Base-by-base conservation (phyloP, 1,284 basidiomycete species). In the Ustilago nuda region DNA sequence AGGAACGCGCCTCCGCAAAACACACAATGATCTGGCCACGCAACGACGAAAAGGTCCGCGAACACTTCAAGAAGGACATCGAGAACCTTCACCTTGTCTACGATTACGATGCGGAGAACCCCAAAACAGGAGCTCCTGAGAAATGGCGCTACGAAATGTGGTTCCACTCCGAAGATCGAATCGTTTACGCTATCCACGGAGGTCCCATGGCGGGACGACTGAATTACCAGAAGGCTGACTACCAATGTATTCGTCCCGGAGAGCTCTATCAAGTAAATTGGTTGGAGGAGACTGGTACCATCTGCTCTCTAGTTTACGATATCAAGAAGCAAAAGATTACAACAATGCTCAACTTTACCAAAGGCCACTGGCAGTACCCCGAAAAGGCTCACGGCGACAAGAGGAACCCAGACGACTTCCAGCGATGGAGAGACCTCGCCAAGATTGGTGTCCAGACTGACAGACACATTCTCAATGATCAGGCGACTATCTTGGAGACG, bases 211-310 rank as follows among this genome's bases (percentile, higher is more conserved):
- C 61, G 1, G 84, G 85, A 0, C 56, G 85, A 3, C 39, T 64
- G 1, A 86, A 86, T 69, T 86, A 77, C 66, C 86, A 86, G 56
- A 80, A 72, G 17, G 82, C 74, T 23, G 76, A 79, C 52, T 80
- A 84, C 53, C 85, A 86, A 55, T 78, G 82, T 45, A 73, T 86
- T 55, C 71, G 86, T 0, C 52, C 72, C 1, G 65, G 77, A 12
- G 79, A 80, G 54, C 57, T 84, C 0, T 82, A 76, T 74, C 76
- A 83, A 62, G 73, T 82, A 37, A 78, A 74, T 39, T 86, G 84
- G 86, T 63, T 85, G 12, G 85, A 86, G 61, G 86, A 86, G 56
- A 86, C 86, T 5, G 83, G 80, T 17, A 86, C 86, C 12, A 76
- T 71, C n/a, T 83, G 82, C 43, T 82, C 82, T 13, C 72, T 86